A percentile compares a stretch with the other conserved stretches of the same genome.
Evolutionary conservation across 768 basidiomycete species (phyloP).

Genomic region (Boletus subparvulus): DNA sequence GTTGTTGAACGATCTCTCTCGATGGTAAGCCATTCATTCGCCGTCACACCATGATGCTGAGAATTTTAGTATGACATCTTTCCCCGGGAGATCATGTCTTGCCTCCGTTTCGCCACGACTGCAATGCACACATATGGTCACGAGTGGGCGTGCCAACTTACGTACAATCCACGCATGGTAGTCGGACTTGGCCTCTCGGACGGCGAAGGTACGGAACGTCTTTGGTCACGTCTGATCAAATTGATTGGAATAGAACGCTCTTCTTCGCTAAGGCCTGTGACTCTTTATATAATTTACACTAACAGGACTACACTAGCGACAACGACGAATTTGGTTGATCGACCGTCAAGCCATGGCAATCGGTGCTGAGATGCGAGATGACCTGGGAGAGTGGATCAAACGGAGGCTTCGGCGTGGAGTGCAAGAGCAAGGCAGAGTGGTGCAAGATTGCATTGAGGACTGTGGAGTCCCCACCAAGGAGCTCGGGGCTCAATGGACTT

Average conservation of each 20-base stretch:
- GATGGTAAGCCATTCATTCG: too few species aligned
- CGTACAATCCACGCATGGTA: too few species aligned
- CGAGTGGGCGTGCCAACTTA: too few species aligned
- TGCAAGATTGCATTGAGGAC: slow-evolving; percentile 19
- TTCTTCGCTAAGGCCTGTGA: slow-evolving; percentile 30
- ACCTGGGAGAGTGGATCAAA: slow-evolving; percentile 32
- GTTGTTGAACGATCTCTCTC: too few species aligned
- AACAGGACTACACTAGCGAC: slow-evolving; percentile 8
- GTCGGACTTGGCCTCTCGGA: too few species aligned
- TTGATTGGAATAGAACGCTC: slow-evolving; percentile 36
- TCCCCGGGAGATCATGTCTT: too few species aligned
- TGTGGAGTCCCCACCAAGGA: slow-evolving; percentile 17
- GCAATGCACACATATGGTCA: too few species aligned
- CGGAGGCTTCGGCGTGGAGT: slow-evolving; percentile 19
- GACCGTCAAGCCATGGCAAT: slow-evolving; percentile 28
- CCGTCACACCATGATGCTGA: too few species aligned
- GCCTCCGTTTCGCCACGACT: too few species aligned
- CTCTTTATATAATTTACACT: background rate
- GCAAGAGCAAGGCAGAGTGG: slow-evolving; percentile 6
- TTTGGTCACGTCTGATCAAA: slow-evolving; percentile 35
- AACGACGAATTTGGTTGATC: slow-evolving; percentile 33
- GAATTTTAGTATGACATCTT: too few species aligned
- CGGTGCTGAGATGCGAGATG: background rate
- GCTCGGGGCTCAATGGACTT: slow-evolving; percentile 33
- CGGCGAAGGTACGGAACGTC: too few species aligned